Evolutionary conservation across 768 basidiomycete genomes (phyloP).

Genomic region (Kwoniella sp.): DNA sequence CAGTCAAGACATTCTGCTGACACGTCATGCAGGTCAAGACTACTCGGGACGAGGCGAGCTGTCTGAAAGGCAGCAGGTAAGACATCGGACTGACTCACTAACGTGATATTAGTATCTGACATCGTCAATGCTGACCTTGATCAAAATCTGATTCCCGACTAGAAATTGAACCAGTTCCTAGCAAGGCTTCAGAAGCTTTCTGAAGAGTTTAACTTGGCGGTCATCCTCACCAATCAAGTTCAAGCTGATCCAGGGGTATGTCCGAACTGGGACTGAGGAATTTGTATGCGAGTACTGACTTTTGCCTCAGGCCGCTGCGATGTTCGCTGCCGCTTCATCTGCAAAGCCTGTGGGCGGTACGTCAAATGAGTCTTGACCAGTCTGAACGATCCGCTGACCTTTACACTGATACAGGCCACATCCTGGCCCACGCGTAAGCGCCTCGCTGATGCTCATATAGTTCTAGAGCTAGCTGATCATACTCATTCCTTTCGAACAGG

Average conservation of each 20-base stretch:
- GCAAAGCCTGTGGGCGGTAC: constrained; percentile 72
- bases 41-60: constrained; percentile 91
- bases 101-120: too few species aligned
- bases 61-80: constrained; percentile 85
- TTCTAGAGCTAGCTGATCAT: constrained; percentile 9
- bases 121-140: neutral
- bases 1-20: neutral
- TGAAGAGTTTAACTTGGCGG: constrained; percentile 72
- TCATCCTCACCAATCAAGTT: constrained; percentile 87
- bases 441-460: neutral
- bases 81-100: neutral
- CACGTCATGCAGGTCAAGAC: constrained; percentile 63
- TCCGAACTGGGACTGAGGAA: neutral
- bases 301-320: constrained; percentile 47
- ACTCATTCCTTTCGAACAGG: constrained; percentile 20
- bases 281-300: constrained; percentile 6
- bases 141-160: constrained; percentile 2
- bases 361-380: constrained; percentile 2
- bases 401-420: constrained; percentile 36
- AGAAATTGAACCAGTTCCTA: constrained; percentile 83
- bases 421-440: constrained; percentile 54
- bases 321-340: constrained; percentile 88
- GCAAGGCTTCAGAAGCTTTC: constrained; percentile 87
- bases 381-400: neutral
- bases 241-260: constrained; percentile 89